Evolutionary conservation across 2,329 filamentous ascomycete genomes (phyloP), one percentile per base, ranked within the genome.

Genomic region (Septoria petroselini): DNA sequence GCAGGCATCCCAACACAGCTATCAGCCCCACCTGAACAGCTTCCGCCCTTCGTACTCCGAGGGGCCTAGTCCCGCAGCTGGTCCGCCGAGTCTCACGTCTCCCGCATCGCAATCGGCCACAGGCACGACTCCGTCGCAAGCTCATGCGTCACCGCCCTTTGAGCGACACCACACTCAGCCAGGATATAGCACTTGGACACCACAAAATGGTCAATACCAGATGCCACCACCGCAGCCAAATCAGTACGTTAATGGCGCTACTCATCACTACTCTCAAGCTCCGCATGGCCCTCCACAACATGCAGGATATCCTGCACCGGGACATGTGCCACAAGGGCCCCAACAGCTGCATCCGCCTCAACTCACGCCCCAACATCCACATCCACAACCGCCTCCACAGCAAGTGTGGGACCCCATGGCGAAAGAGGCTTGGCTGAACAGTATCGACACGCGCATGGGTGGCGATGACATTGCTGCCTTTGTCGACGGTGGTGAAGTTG

Each of bases 381-480:
- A 50, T 11, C 44, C 29, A 25, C 49, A 48, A 37, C 44, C 25
- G 14, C 47, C 37, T 14, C 37, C 44, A 35, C 46, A 33, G 31
- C 53, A 52, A 35, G 37, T 54, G 6, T 62, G 63, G 62, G 58
- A 62, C 45, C 51, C 58, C 4, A 53, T 55, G 31, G 55, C 61
- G 18, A 65, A 65, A 38, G 66, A 70, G 23, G 55, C 60, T 1
- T 71, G 69, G 68, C 55, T 69, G 2, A 62, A 62, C 45, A 65
- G 59, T 12, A 50, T 71, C 30, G 64, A 71, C 14, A 68, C 65
- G 6, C 55, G 62, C 1, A 65, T 71, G 31, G 65, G 67, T 8
- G 68, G 67, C n/a, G 69, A 71, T 46, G 69, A 71, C 50, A 56
- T 71, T 11, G 68, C 68, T 7, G 69, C 68, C 4, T 71, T 71